A percentile compares a stretch with the other conserved stretches of the same genome.
These are phyloP conservation scores for Cyclotella choctawhatcheeana DNA, from an alignment of 108 stramenopile genomes.

Conservation along the genomic window DNA sequence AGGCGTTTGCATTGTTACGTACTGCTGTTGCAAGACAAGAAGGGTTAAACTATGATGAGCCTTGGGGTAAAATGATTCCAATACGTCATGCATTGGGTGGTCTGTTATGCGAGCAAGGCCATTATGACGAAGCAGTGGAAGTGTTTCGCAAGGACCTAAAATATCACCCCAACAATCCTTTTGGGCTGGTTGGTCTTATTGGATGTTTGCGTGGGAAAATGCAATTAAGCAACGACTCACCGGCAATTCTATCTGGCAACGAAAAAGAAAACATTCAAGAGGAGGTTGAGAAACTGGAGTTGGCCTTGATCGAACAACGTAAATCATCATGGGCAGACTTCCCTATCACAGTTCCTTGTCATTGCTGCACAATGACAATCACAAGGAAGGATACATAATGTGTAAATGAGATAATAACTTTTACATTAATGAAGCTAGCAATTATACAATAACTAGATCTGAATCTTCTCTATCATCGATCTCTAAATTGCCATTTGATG, in stretches of 20 bases:
- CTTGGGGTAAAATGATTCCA: slow-evolving; percentile 94
- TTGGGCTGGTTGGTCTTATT: slow-evolving; percentile 79
- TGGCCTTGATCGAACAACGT: slow-evolving; percentile 51
- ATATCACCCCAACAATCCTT: slow-evolving; percentile 87
- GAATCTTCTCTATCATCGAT: slow-evolving; percentile 2
- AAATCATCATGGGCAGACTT: slow-evolving; percentile 65
- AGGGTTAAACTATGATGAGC: slow-evolving; percentile 84
- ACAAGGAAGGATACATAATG: too few relatives aligned
- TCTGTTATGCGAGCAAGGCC: slow-evolving; percentile 75
- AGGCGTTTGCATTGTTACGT: slow-evolving; percentile 75
- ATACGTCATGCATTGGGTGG: slow-evolving; percentile 88
- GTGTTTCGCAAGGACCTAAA: slow-evolving; percentile 80
- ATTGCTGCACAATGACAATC: slow-evolving; percentile 76
- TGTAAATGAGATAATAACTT: too few relatives aligned
- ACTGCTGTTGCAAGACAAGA: slow-evolving; percentile 80
- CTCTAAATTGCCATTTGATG: slow-evolving; percentile 6
- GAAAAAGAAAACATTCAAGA: slow-evolving; percentile 16
- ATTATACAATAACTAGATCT: slow-evolving; percentile 15
- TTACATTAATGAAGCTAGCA: too few relatives aligned
- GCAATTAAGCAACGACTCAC: neutral
- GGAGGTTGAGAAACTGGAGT: slow-evolving; percentile 55
- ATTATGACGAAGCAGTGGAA: slow-evolving; percentile 65
- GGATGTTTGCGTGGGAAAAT: slow-evolving; percentile 50
- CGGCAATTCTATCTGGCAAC: slow-evolving; percentile 2
- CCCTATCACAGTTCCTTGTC: slow-evolving; percentile 69